A percentile compares a stretch with the other conserved stretches of the same genome.
Evolutionary conservation across 805 yeast genomes (phyloP).

Genomic region (Kazachstania africana): DNA sequence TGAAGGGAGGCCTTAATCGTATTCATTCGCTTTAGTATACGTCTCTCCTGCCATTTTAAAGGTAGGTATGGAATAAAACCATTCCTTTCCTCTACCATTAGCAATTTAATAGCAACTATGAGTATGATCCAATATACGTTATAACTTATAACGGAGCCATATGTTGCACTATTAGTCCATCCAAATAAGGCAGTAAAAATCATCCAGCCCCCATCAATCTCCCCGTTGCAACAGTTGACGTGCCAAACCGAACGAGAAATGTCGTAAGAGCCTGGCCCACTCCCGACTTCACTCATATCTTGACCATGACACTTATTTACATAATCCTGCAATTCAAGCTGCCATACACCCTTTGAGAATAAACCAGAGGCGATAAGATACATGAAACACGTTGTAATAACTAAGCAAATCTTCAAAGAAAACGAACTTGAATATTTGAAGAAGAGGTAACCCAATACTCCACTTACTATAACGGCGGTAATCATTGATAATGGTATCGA

Average conservation of each 20-base stretch:
- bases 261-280: conserved; percentile 90
- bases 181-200: conserved; percentile 78
- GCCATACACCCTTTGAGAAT: conserved; percentile 83
- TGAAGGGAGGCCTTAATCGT: conserved; percentile 21
- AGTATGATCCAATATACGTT: conserved; percentile 54
- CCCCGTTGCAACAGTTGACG: conserved; percentile 88
- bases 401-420: conserved; percentile 63
- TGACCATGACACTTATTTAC: conserved; percentile 66
- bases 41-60: conserved; percentile 42
- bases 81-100: conserved; percentile 42
- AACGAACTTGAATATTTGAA: conserved; percentile 72
- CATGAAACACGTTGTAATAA: conserved; percentile 65
- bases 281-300: conserved; percentile 80
- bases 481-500: conserved; percentile 56
- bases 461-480: conserved; percentile 48
- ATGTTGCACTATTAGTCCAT: conserved; percentile 91
- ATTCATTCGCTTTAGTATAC: conserved; percentile 32
- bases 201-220: conserved; percentile 91
- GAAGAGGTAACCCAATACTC: conserved; percentile 50
- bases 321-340: conserved; percentile 66
- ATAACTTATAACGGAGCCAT: conserved; percentile 72
- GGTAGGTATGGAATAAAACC: conserved; percentile 58
- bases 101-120: conserved; percentile 31
- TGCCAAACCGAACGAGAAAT: conserved; percentile 78
- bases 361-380: conserved; percentile 82